Evolutionary conservation across 2,329 filamentous ascomycete genomes (phyloP), one percentile per base, ranked within the genome.

Genomic region (Sporothrix brunneoviolacea): DNA sequence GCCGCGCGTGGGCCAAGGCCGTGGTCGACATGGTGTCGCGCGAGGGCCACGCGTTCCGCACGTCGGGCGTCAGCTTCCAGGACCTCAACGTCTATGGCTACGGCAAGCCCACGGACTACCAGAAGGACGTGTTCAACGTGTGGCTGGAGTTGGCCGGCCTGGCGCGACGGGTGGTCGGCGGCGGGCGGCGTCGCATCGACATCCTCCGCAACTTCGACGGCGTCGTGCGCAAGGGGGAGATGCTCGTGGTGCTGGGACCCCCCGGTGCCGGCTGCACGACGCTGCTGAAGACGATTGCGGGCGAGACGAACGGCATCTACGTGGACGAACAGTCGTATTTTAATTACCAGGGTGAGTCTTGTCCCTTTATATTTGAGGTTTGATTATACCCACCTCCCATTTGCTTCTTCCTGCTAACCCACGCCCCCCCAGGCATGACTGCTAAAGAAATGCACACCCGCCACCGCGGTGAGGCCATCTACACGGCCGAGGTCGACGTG

Each of bases 381-480:
- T n/a, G n/a, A n/a, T n/a, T n/a, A n/a, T n/a, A n/a, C n/a, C n/a
- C n/a, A n/a, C n/a, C n/a, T n/a, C n/a, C n/a, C 35, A 43, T 35
- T 8, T 12, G 19, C 35, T 16, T 22, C 13, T 19, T 16, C 24
- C 28, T 15, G 12, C n/a, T n/a, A n/a, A n/a, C n/a, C n/a, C 8
- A 3, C 27, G 22, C 27, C n/a, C 28, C 3, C 33, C 52, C 54
- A 75, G 80, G 83, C 58, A 75, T 88, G 60, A 71, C 79, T 3
- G 76, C 86, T 50, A 69, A 86, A 61, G 79, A 88, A 62, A 91
- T 93, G 86, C 80, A 86, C 68, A 80, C 79, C 10, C 73, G 79
- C 55, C 90, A 91, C 69, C 83, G 86, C 24, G 88, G 88, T 57
- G 88, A 94, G 68, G 86, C 86, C 55, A 91, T 93, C 64, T 93